phyloP scores from a whole-genome alignment of 2,329 filamentous ascomycete genomes.

The Macrophomina phaseolina region DNA sequence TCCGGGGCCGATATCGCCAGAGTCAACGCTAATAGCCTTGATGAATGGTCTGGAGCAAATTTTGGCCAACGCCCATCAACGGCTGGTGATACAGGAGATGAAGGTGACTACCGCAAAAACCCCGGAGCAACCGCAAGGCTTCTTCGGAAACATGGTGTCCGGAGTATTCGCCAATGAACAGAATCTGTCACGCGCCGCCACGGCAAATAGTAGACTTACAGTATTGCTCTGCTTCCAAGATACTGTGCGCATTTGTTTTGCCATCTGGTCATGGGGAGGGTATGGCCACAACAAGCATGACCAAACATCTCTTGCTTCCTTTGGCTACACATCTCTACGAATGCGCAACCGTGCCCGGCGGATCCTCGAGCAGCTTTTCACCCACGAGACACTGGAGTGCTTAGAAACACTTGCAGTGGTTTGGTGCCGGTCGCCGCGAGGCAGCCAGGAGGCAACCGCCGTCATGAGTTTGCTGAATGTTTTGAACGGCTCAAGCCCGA shows the following conservation, averaged over 20 bases:
- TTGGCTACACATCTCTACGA: slow-evolving; percentile 86
- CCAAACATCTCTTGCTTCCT: slow-evolving; percentile 74
- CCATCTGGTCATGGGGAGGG: slow-evolving; percentile 92
- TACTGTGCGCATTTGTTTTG: slow-evolving; percentile 87
- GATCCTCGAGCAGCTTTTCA: slow-evolving; percentile 89
- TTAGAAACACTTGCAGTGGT: slow-evolving; percentile 88
- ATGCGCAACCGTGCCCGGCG: slow-evolving; percentile 89
- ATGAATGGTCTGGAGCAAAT: slow-evolving; percentile 94
- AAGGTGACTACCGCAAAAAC: slow-evolving; percentile 72
- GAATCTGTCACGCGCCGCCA: slow-evolving; percentile 76
- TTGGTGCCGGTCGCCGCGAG: slow-evolving; percentile 67
- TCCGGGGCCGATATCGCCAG: slow-evolving; percentile 55
- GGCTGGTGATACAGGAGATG: slow-evolving; percentile 76
- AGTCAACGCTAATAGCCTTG: slow-evolving; percentile 79
- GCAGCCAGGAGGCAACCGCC: slow-evolving; percentile 61
- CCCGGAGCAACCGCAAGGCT: slow-evolving; percentile 81
- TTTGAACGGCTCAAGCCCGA: slow-evolving; percentile 86
- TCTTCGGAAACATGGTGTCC: slow-evolving; percentile 94
- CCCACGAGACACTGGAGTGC: slow-evolving; percentile 89
- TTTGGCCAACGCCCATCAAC: slow-evolving; percentile 84
- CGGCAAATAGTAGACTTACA: slow-evolving; percentile 91
- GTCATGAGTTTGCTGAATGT: slow-evolving; percentile 89
- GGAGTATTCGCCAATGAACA: slow-evolving; percentile 84
- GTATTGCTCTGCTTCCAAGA: slow-evolving; percentile 97
- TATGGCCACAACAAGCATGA: slow-evolving; percentile 66